Evolutionary conservation across 768 basidiomycete species (phyloP).

Genomic region (Tephrocybe sp.): DNA sequence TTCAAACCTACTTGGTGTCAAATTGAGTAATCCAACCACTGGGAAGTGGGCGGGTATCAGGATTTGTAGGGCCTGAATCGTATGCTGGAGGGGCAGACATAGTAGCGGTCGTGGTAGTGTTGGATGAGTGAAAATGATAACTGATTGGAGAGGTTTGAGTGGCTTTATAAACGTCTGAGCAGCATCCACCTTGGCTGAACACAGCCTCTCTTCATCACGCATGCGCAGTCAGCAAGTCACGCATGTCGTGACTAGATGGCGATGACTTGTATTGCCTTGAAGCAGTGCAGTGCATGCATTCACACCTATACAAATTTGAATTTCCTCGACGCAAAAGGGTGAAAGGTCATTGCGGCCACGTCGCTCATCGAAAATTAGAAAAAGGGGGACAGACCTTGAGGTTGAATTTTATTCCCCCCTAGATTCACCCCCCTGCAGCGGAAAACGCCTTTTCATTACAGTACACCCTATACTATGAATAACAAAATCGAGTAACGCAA

Average conservation of each 20-base stretch:
- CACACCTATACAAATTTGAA: background rate
- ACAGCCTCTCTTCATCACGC: conserved; percentile 10
- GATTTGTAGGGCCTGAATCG: conserved; percentile 30
- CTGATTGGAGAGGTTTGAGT: background rate
- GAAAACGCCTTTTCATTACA: no score
- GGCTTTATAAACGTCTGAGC: conserved; percentile 2
- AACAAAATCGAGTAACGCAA: no score
- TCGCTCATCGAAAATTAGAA: no score
- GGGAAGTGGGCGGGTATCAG: conserved; percentile 62
- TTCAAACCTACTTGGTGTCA: conserved; percentile 55
- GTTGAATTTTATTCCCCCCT: no score
- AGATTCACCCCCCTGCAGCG: no score
- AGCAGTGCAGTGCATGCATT: background rate
- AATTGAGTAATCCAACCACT: conserved; percentile 68
- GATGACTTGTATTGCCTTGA: background rate
- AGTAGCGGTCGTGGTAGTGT: conserved; percentile 31
- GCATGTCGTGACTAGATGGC: background rate
- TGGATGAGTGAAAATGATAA: conserved; percentile 5
- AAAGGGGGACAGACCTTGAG: no score
- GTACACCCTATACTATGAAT: no score
- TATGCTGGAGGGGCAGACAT: conserved; percentile 42
- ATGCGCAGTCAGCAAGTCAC: conserved; percentile 6
- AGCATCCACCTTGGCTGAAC: background rate
- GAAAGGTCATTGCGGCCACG: no score
- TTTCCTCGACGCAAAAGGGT: no score